Conservation (phyloP, 75 land plant species). For the Azolla pinnata region DNA sequence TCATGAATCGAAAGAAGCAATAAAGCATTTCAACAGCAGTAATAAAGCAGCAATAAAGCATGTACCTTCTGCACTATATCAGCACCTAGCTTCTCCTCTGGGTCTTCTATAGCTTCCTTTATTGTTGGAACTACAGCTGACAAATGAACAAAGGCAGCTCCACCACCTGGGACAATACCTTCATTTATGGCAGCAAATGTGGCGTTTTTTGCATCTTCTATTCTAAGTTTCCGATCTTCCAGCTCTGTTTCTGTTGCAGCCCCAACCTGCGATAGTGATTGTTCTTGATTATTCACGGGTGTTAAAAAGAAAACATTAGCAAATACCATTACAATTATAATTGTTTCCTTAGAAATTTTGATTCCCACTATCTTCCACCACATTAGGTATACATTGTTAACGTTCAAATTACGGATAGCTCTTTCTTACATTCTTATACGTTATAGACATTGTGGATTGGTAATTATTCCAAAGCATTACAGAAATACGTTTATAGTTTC, state of each 20-base stretch:
- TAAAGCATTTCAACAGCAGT: too few species aligned
- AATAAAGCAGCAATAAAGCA: too few species aligned
- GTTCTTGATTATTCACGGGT: too few species aligned
- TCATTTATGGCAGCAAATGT: constrained; percentile 86
- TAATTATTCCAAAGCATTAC: neutral
- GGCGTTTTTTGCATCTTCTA: constrained; percentile 95
- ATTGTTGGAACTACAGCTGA: constrained; percentile 55
- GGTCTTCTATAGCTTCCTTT: constrained; percentile 45
- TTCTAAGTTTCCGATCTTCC: constrained; percentile 77
- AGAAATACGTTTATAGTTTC: neutral
- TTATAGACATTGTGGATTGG: neutral
- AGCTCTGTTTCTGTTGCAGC: constrained; percentile 88
- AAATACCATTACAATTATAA: too few species aligned
- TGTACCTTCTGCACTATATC: constrained; percentile 72
- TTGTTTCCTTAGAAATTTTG: too few species aligned
- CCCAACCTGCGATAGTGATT: constrained; percentile 89
- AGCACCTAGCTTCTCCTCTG: constrained; percentile 84
- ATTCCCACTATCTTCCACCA: too few species aligned
- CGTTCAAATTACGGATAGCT: too few species aligned
- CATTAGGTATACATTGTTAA: too few species aligned
- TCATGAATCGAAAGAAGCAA: too few species aligned
- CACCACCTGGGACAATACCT: constrained; percentile 95
- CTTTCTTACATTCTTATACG: neutral
- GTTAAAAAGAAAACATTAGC: too few species aligned
- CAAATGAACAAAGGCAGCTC: constrained; percentile 70